Evolutionary conservation across 805 yeast species (phyloP).

Genomic region (Candida nanaspora): DNA sequence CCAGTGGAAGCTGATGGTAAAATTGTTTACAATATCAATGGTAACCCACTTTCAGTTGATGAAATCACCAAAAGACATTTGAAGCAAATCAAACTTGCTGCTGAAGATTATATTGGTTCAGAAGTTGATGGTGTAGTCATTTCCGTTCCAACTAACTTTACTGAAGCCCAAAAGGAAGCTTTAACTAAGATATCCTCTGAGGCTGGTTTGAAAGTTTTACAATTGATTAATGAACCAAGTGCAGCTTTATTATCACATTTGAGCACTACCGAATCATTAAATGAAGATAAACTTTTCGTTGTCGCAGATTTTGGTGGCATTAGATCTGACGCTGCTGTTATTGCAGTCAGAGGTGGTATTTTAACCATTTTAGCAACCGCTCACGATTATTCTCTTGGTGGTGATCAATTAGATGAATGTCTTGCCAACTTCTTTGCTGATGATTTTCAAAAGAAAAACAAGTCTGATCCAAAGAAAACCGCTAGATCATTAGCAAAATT

Average conservation of each 20-base stretch:
- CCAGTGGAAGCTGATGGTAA: conserved; percentile 58
- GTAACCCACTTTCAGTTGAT: conserved; percentile 57
- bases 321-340: conserved; percentile 90
- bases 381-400: conserved; percentile 81
- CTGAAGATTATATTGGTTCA: conserved; percentile 86
- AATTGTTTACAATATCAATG: conserved; percentile 58
- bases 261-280: conserved; percentile 38
- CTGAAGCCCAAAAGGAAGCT: conserved; percentile 62
- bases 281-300: conserved; percentile 69
- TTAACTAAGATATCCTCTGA: conserved; percentile 53
- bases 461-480: conserved; percentile 71
- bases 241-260: conserved; percentile 85
- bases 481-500: conserved; percentile 87
- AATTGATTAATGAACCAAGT: conserved; percentile 86
- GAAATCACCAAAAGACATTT: conserved; percentile 83
- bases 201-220: conserved; percentile 76
- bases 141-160: conserved; percentile 85
- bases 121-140: conserved; percentile 75
- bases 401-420: conserved; percentile 75
- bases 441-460: conserved; percentile 87
- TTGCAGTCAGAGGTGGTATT: conserved; percentile 91
- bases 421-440: conserved; percentile 80
- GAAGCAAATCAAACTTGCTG: conserved; percentile 74
- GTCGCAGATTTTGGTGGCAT: conserved; percentile 97
- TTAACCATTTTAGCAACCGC: conserved; percentile 81